Conservation (phyloP, 1,139 yeast species). For the Debaryomyces singareniensis region DNA sequence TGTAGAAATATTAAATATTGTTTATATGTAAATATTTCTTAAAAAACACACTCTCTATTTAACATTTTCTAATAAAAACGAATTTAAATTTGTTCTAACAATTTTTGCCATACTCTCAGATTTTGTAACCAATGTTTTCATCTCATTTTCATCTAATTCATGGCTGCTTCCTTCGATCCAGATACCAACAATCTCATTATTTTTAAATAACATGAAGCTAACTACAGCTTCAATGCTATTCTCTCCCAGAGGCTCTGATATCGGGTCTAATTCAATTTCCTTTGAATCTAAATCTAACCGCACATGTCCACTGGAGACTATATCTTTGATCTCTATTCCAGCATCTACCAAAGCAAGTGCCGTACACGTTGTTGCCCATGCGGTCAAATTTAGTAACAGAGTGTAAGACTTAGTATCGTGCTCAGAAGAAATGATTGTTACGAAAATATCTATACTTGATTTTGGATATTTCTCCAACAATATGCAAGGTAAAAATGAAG, state of each 20-base stretch:
- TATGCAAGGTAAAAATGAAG: conserved; percentile 56
- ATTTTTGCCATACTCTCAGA: conserved; percentile 37
- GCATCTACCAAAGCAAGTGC: conserved; percentile 78
- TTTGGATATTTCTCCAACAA: conserved; percentile 77
- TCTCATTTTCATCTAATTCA: conserved; percentile 18
- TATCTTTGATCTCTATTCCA: conserved; percentile 70
- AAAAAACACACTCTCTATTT: not conserved
- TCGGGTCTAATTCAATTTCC: conserved; percentile 15
- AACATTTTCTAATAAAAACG: conserved; percentile 10
- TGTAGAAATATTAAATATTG: too few species aligned
- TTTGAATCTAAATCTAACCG: conserved; percentile 11
- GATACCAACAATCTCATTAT: conserved; percentile 49
- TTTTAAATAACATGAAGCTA: conserved; percentile 47
- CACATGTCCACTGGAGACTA: conserved; percentile 70
- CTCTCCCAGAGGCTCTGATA: conserved; percentile 10
- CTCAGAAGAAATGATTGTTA: conserved; percentile 56
- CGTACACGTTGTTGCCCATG: conserved; percentile 51
- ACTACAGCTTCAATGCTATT: conserved; percentile 33
- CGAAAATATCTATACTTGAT: conserved; percentile 74
- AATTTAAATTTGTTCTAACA: conserved; percentile 43
- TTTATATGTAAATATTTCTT: conserved; percentile 3
- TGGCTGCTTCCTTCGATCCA: conserved; percentile 43
- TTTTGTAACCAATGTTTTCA: conserved; percentile 28
- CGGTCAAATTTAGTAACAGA: conserved; percentile 29
- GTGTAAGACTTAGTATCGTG: conserved; percentile 23